Percentiles rank a stretch among this genome's conserved stretches.
Evolutionary conservation across 805 yeast species (phyloP).

Genomic region (Hanseniaspora jakobsenii): DNA sequence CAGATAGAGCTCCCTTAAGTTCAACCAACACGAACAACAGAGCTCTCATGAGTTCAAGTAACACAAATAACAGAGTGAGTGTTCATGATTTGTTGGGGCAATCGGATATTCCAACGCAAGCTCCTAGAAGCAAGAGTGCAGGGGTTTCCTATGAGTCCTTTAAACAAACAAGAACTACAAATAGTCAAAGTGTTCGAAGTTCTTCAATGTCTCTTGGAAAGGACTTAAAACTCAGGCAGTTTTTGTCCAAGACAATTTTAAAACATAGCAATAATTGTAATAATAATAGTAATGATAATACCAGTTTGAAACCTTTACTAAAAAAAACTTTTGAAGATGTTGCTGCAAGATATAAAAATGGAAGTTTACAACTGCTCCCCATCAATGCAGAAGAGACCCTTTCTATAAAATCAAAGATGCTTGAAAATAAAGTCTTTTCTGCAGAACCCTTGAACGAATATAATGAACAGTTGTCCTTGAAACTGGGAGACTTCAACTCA

Average conservation of each 20-base stretch:
- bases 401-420: constrained; percentile 1
- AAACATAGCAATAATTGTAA: constrained; percentile 14
- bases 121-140: no score
- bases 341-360: constrained; percentile 13
- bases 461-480: neutral
- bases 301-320: no score
- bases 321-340: constrained; percentile 16
- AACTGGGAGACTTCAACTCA: neutral
- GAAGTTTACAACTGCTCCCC: constrained; percentile 13
- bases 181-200: no score
- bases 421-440: constrained; percentile 1
- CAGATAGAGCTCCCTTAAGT: neutral
- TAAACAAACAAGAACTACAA: no score
- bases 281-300: constrained; percentile 28
- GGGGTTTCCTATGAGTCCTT: no score
- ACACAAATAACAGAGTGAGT: neutral
- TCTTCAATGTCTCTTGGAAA: constrained; percentile 8
- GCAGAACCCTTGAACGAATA: constrained; percentile 9
- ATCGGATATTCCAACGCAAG: constrained; percentile 3
- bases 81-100: constrained; percentile 2
- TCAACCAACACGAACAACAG: no score
- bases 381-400: constrained; percentile 19
- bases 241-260: neutral
- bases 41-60: no score
- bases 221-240: constrained; percentile 9